Base-by-base conservation (phyloP, 2,329 filamentous ascomycete genomes). In the Epichloe typhina region DNA sequence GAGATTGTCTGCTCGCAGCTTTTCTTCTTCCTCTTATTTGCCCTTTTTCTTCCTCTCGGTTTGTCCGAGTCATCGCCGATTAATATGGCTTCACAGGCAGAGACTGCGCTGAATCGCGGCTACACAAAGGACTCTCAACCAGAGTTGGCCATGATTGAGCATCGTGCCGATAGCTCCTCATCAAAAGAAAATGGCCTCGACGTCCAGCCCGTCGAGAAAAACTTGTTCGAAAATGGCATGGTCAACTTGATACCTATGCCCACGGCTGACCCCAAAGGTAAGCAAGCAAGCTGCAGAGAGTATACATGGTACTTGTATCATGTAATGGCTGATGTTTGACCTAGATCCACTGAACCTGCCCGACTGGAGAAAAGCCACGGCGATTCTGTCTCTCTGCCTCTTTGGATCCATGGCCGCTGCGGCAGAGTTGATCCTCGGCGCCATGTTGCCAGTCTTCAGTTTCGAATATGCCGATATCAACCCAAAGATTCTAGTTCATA, bases 201-300 rank as follows among this genome's bases (percentile, higher is more conserved):
- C n/a, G 15, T 15, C 13, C 48, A 37, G 35, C 23, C 17, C 5
- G 9, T 5, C 15, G 41, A 44, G n/a, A 39, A 45, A n/a, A 8
- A 26, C 1, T 33, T 49, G 13, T 49, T 42, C 33, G 26, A 50
- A n/a, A 33, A 50, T 21, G 48, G 40, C 42, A 39, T 11, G 31
- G 40, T 50, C 21, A 44, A 45, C 31, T 33, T 50, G 33, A 50
- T 50, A 33, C 48, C 48, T 15, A 50, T 50, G 48, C 48, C 48
- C n/a, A 50, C 48, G 6, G 13, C 35, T 15, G 36, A 50, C 15
- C 48, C 48, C 12, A 44, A 13, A 50, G 48, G 48, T 50, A 50
- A 39, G 48, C 3, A 8, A 43, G 26, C 26, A 9, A 31, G 26
- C 3, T 11, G 26, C 26, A 4, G 4, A 37, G 17, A 46, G 11